Conservation (phyloP, 2,329 filamentous ascomycete species). For the Exophiala xenobiotica region DNA sequence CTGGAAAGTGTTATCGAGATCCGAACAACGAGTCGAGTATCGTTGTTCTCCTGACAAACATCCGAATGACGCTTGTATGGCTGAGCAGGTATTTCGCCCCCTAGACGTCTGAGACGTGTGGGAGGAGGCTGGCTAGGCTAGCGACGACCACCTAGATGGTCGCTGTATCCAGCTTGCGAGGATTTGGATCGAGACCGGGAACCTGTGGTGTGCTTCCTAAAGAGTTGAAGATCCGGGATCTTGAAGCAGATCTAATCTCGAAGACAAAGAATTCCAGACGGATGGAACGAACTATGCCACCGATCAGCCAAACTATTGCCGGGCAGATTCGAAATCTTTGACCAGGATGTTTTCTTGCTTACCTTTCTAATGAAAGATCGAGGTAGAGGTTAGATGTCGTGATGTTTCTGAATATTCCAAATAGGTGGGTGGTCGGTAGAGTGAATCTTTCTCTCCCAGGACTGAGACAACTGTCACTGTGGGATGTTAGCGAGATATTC, state of each 20-base stretch:
- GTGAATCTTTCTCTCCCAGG: not conserved
- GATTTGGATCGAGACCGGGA: slow-evolving; percentile 9
- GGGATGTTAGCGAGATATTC: slow-evolving; percentile 20
- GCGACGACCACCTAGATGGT: slow-evolving; percentile 1
- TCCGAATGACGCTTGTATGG: slow-evolving; percentile 13
- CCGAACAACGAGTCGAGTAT: slow-evolving; percentile 7
- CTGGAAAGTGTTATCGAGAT: slow-evolving; percentile 30
- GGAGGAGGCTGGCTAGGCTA: slow-evolving; percentile 13
- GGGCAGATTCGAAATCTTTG: slow-evolving; percentile 15
- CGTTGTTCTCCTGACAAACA: slow-evolving; percentile 18
- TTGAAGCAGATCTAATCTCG: slow-evolving; percentile 32
- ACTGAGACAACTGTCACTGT: slow-evolving; percentile 10
- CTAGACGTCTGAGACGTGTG: slow-evolving; percentile 2
- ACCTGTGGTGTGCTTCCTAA: slow-evolving; percentile 19
- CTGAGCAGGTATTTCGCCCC: slow-evolving; percentile 4
- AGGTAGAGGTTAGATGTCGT: slow-evolving; percentile 2
- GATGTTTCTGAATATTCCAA: slow-evolving; percentile 3
- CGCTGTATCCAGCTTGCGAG: slow-evolving; percentile 9
- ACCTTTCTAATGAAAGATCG: slow-evolving; percentile 12
- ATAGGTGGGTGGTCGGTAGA: not conserved
- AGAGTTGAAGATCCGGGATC: slow-evolving; percentile 34
- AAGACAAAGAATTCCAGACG: slow-evolving; percentile 35
- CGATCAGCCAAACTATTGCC: slow-evolving; percentile 38
- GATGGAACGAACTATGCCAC: slow-evolving; percentile 39
- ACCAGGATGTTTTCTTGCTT: slow-evolving; percentile 7